Conservation (phyloP, 169 alveolate species). For the Babesia divergens region DNA sequence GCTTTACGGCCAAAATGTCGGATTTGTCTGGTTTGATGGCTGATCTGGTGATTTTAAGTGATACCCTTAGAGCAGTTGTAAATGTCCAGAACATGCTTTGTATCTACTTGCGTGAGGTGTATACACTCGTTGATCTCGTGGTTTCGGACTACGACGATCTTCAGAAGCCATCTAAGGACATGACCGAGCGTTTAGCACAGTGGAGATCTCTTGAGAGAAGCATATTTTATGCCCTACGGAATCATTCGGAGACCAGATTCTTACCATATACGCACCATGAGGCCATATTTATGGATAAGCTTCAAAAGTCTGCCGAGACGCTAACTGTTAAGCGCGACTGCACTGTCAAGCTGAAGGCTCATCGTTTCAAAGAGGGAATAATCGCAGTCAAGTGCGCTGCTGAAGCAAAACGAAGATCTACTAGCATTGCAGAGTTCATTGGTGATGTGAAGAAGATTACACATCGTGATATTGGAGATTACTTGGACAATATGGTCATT, state of each 20-base stretch:
- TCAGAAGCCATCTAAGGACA: conserved; percentile 25
- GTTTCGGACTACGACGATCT: conserved; percentile 29
- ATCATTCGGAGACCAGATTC: conserved; percentile 10
- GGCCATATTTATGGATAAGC: neutral
- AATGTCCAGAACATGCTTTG: conserved; percentile 5
- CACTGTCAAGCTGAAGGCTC: neutral
- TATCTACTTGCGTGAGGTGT: conserved; percentile 17
- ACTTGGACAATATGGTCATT: conserved; percentile 20
- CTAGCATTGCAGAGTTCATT: conserved; percentile 33
- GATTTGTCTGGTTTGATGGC: neutral
- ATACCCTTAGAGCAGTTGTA: conserved; percentile 7
- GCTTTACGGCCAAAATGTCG: conserved; percentile 1
- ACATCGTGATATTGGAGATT: conserved; percentile 6
- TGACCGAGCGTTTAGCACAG: conserved; percentile 17
- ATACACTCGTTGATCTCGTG: conserved; percentile 9
- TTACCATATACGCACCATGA: neutral
- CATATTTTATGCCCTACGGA: neutral
- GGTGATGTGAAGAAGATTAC: neutral
- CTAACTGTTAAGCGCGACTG: neutral
- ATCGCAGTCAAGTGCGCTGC: conserved; percentile 37
- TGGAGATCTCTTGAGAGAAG: conserved; percentile 30
- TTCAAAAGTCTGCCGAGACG: neutral
- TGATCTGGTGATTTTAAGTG: conserved; percentile 13
- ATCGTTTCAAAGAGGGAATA: conserved; percentile 41
- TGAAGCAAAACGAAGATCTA: conserved; percentile 17